Base-by-base conservation (phyloP, 108 stramenopile genomes). In the Thalassiosira profunda region DNA sequence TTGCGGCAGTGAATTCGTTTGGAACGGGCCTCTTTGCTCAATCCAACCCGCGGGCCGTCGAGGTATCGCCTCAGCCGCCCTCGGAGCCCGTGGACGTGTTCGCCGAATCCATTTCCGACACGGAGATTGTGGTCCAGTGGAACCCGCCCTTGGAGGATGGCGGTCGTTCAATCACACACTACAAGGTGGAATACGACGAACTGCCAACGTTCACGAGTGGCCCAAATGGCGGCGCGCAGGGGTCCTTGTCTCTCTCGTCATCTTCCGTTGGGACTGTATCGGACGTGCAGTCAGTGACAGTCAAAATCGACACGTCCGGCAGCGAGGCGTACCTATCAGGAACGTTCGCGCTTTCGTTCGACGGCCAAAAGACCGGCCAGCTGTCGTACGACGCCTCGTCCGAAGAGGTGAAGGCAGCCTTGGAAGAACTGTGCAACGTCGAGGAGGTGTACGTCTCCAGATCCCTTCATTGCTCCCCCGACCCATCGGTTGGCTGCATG, bases 151-250 rank as follows among this genome's bases (percentile, higher is more conserved):
- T 58, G 6, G 70, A 70, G 23, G 61, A 60, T 63, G 89, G 87
- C 17, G 89, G 90, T 20, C 40, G 56, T 33, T 47, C 44, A 9
- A 55, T 91, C 5, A 81, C 88, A 7, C 70, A 73, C 12, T 94
- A 82, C 58, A 72, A 75, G 34, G 58, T 94, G 21, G 90, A 94
- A 72, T 88, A 82, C 55, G 92, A 94, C 70, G 55, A 56, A 7
- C 28, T 58, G 0, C 29, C 58, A 12, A 54, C 80, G 1, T 92
- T 90, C 31, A 78, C 75, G 24, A 70, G 82, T 1, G 86, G 81
- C 23, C 30, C 15, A 28, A 58, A 75, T 40, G 62, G 51, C 51
- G 63, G 76, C 5, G 63, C 84, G 4, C 58, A 45, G 30, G 72
- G 67, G 15, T 81, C 83, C 4, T 49, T 79, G 14, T 63, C 73